Evolutionary conservation across 2,329 filamentous ascomycete genomes (phyloP).

Genomic region (Botrytis fabae): DNA sequence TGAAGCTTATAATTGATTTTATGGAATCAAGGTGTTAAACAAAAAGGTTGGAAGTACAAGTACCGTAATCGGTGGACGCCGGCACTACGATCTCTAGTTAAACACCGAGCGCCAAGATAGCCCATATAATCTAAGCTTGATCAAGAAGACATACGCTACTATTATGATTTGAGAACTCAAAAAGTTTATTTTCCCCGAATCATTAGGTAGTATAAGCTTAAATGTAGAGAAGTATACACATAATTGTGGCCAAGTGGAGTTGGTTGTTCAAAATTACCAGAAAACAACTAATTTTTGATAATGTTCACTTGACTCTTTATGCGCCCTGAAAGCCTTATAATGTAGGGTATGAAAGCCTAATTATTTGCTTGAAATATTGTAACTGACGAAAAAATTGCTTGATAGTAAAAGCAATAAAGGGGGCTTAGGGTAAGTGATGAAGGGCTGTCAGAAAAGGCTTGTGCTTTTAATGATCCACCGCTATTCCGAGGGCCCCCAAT

Average conservation of each 20-base stretch:
- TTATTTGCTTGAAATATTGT: not conserved
- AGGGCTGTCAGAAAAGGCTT: not conserved
- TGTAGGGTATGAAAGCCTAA: not conserved
- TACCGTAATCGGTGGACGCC: not conserved
- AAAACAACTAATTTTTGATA: not conserved
- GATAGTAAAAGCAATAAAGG: not conserved
- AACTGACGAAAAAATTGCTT: not conserved
- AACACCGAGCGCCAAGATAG: not conserved
- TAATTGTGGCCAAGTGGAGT: not conserved
- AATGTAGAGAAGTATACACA: not conserved
- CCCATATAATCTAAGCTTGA: not conserved
- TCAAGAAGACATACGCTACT: not conserved
- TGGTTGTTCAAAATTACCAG: not conserved
- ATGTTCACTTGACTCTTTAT: not conserved
- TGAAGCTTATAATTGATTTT: not conserved
- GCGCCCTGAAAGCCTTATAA: not conserved
- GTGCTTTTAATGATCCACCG: not conserved
- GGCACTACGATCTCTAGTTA: not conserved
- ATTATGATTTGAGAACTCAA: not conserved
- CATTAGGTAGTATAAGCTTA: not conserved
- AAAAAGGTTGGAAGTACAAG: not conserved
- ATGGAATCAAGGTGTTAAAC: not conserved
- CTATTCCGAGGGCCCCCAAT: not conserved
- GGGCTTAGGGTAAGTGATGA: not conserved
- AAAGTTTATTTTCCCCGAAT: not conserved